Conservation (phyloP, 176 grass and related monocot genomes). For the Musa troglodytarum region DNA sequence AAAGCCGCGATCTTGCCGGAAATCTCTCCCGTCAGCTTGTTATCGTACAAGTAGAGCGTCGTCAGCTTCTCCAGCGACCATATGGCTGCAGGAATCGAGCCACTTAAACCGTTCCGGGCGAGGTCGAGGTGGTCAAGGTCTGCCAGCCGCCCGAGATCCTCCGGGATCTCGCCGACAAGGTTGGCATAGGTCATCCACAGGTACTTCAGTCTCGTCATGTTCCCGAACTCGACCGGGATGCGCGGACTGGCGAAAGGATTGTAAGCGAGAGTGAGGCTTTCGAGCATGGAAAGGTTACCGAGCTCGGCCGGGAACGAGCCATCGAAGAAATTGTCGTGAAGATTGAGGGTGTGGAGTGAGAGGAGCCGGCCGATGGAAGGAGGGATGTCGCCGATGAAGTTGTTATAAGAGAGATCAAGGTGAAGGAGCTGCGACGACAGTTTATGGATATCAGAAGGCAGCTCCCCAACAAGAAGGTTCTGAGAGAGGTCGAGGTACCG, state of each 20-base stretch:
- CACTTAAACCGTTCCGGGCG: conserved; percentile 19
- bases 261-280: conserved; percentile 10
- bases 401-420: conserved; percentile 44
- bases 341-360: not conserved
- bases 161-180: conserved; percentile 29
- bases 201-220: conserved; percentile 23
- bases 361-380: not conserved
- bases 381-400: conserved; percentile 40
- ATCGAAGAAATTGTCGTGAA: conserved; percentile 2
- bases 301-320: conserved; percentile 9
- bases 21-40: conserved; percentile 12
- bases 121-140: conserved; percentile 22
- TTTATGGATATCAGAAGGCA: conserved; percentile 33
- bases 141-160: conserved; percentile 7
- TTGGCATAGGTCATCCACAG: conserved; percentile 25
- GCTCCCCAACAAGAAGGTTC: conserved; percentile 37
- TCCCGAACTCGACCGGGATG: conserved; percentile 29
- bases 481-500: conserved; percentile 39
- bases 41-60: not conserved
- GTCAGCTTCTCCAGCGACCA: conserved; percentile 30
- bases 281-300: conserved; percentile 6
- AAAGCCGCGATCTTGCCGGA: not conserved
- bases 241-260: conserved; percentile 25
- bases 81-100: conserved; percentile 21
- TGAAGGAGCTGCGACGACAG: conserved; percentile 25